phyloP scores from a whole-genome alignment of 257 asterid species.

The Handroanthus guayacan region DNA sequence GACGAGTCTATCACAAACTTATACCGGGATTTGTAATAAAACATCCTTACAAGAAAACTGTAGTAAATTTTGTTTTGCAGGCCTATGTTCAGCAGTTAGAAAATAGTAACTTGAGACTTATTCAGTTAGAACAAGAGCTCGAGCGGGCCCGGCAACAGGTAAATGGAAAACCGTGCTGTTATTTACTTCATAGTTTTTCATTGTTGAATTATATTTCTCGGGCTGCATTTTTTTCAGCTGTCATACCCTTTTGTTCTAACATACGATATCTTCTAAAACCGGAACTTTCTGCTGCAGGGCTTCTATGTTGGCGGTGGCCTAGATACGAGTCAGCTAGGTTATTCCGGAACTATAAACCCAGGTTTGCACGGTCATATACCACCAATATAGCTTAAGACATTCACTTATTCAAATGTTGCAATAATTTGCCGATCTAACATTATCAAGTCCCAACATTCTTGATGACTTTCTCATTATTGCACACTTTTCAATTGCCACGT shows the following conservation, averaged over 20 bases:
- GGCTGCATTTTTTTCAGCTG: neutral
- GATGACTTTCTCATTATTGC: neutral
- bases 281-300: constrained; percentile 57
- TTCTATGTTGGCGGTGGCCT: constrained; percentile 54
- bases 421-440: neutral
- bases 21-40: neutral
- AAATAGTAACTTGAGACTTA: constrained; percentile 68
- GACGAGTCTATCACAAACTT: neutral
- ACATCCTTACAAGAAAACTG: neutral
- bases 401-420: neutral
- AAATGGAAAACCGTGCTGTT: constrained; percentile 15
- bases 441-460: neutral
- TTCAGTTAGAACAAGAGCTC: constrained; percentile 93
- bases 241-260: neutral
- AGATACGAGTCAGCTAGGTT: constrained; percentile 67
- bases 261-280: constrained; percentile 6
- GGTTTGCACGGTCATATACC: constrained; percentile 52
- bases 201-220: neutral
- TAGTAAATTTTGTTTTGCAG: constrained; percentile 45
- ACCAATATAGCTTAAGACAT: neutral
- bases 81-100: constrained; percentile 97
- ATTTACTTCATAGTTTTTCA: constrained; percentile 6
- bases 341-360: constrained; percentile 65
- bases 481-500: neutral
- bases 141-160: constrained; percentile 78